Conservation (phyloP, 2,329 filamentous ascomycete species). For the Emericellopsis cladophorae region DNA sequence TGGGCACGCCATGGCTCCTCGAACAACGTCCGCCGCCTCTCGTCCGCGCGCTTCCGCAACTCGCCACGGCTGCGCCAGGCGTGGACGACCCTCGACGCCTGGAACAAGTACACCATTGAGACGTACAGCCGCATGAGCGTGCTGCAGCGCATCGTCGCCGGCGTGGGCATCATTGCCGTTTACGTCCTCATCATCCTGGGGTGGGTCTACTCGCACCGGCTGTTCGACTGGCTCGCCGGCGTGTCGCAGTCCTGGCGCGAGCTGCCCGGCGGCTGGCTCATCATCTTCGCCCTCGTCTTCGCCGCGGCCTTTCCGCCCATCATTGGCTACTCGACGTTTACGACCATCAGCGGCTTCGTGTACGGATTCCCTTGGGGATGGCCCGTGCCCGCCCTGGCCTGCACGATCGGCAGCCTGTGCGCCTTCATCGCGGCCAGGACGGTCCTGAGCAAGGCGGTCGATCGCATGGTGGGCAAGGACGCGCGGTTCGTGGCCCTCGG, state of each 20-base stretch:
- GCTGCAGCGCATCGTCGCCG: conserved; percentile 48
- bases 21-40: conserved; percentile 23
- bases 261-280: conserved; percentile 56
- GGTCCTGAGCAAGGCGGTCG: conserved; percentile 65
- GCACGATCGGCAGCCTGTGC: conserved; percentile 62
- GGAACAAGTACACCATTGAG: conserved; percentile 29
- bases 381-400: conserved; percentile 71
- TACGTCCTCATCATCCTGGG: conserved; percentile 51
- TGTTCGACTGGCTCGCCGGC: conserved; percentile 66
- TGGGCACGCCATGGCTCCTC: conserved; percentile 7
- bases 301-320: conserved; percentile 73
- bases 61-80: conserved; percentile 22
- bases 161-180: conserved; percentile 33
- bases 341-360: conserved; percentile 40
- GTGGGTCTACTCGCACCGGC: conserved; percentile 64
- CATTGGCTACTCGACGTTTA: conserved; percentile 72
- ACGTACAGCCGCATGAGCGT: conserved; percentile 44
- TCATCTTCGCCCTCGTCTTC: conserved; percentile 67
- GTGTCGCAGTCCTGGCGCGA: conserved; percentile 66
- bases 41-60: conserved; percentile 24
- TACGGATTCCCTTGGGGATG: conserved; percentile 54
- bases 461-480: conserved; percentile 69
- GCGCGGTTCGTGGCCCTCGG: conserved; percentile 79
- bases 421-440: conserved; percentile 75
- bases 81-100: conserved; percentile 21